Percentiles rank a stretch among this genome's conserved stretches.
These are phyloP conservation scores for Populus simonii DNA, from an alignment of 345 rosid species.

Conservation along the genomic window DNA sequence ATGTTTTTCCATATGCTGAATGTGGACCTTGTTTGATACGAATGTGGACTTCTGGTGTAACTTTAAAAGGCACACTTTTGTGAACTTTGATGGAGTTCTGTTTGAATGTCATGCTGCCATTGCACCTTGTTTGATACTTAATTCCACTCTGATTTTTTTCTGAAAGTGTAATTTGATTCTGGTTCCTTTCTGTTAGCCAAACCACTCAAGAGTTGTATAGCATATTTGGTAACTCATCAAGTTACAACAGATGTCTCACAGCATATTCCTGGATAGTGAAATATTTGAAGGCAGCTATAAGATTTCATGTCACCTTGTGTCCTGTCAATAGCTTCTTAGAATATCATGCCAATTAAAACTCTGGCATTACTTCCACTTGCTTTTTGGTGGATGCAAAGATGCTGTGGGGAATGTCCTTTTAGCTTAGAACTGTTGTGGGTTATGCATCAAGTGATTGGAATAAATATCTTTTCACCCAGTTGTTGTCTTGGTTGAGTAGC, in stretches of 20 bases:
- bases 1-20: neutral
- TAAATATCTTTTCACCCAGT: neutral
- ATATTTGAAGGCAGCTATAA: neutral
- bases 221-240: neutral
- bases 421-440: neutral
- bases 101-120: neutral
- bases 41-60: neutral
- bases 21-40: neutral
- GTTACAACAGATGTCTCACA: neutral
- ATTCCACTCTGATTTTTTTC: neutral
- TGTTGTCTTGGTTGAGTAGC: neutral
- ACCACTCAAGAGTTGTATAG: neutral
- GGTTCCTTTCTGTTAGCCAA: neutral
- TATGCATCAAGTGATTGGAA: neutral
- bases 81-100: neutral
- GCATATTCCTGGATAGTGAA: neutral
- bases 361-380: neutral
- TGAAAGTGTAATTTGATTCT: neutral
- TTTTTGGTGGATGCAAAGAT: neutral
- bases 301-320: neutral
- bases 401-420: neutral
- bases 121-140: neutral
- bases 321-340: neutral
- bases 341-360: neutral
- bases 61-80: neutral